Conservation (phyloP, 495 filamentous ascomycete genomes). For the Evernia prunastri region DNA sequence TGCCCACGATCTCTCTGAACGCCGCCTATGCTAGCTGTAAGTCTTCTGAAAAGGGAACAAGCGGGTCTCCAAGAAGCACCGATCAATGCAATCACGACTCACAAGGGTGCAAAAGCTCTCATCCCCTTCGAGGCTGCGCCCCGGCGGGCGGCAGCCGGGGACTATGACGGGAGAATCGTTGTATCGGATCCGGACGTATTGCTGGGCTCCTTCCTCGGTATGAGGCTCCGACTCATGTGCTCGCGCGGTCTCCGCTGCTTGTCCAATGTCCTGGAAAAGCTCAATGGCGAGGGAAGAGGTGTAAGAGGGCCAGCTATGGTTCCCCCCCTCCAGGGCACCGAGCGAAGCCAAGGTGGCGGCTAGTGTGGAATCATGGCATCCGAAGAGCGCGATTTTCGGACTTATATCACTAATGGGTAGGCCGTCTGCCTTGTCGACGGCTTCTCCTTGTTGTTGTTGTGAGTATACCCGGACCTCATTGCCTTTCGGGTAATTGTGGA, state of each 20-base stretch:
- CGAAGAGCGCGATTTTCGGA: background rate
- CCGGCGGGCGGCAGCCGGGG: no score
- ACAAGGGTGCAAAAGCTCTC: no score
- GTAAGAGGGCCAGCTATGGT: constrained; percentile 4
- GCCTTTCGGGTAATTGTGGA: background rate
- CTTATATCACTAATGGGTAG: background rate
- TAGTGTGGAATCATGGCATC: background rate
- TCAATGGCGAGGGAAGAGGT: constrained; percentile 7
- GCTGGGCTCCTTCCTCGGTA: background rate
- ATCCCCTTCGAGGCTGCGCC: no score
- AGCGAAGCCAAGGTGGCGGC: constrained; percentile 3
- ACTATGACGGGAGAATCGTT: no score
- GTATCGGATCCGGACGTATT: background rate
- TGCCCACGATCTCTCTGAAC: constrained; percentile 5
- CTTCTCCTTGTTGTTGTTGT: background rate
- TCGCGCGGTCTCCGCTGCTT: no score
- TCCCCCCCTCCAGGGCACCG: background rate
- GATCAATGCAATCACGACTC: no score
- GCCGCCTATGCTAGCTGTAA: no score
- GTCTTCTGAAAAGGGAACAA: no score
- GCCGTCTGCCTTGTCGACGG: background rate
- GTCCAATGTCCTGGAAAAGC: constrained; percentile 3
- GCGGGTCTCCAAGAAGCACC: background rate
- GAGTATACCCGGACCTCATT: background rate
- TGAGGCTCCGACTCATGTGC: background rate